Base-by-base conservation (phyloP, 1,284 basidiomycete genomes). In the Melampsora americana region DNA sequence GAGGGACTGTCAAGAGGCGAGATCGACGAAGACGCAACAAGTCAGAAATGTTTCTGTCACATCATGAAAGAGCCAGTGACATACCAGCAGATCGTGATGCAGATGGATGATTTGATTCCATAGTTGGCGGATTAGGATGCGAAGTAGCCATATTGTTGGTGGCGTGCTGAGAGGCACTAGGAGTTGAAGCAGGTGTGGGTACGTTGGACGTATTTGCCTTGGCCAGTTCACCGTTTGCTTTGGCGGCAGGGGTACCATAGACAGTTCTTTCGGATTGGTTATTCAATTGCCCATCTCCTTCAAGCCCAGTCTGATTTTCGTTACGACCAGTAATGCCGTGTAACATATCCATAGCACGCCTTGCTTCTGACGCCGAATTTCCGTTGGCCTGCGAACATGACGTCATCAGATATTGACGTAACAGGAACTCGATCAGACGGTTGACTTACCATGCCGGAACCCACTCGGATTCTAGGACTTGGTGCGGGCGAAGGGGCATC, bases 401-500 rank as follows among this genome's bases (percentile, higher is more conserved):
- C 61, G 35, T 30, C 7, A 62, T 59, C 23, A 62, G 35, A 62
- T 30, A 35, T 5, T 5, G 5, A 11, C 30, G 7, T 5, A 30
- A 30, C 11, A 62, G 1, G 18, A 35, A 62, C 18, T 18, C 20
- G 32, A 28, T 5, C 2, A 20, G 20, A 20, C 32, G 35, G 61
- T 18, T 62, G 18, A 20, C 4, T 30, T 30, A 62, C 26, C 28
- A 62, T 62, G 26, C 61, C 35, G 20, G 35, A 30, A 32, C 18
- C 32, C 35, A 62, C 28, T 6, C 28, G 61, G 1, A 62, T 39
- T 16, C 26, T 30, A 28, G 61, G 61, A 39, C 61, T 62, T 23
- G 35, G 61, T 1, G 61, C 61, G 18, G 61, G 61, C 9, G 61
- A 39, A 62, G 61, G 35, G 1, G 61, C 61, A 62, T 62, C 61